Conservation (phyloP, 2,329 filamentous ascomycete species). For the Rosellinia necatrix region DNA sequence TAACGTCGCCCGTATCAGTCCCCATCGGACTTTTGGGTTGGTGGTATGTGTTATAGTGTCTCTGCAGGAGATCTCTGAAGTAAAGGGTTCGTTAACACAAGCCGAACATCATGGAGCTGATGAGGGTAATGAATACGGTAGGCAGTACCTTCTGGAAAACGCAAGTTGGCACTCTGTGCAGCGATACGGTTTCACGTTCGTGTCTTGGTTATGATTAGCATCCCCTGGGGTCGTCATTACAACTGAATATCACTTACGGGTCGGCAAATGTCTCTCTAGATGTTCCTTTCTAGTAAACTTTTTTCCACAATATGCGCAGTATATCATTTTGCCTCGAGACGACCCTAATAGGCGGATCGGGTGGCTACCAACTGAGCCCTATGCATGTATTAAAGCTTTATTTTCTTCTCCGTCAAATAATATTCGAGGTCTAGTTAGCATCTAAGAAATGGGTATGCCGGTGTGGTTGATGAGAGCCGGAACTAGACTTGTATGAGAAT, state of each 20-base stretch:
- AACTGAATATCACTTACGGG: conserved; percentile 46
- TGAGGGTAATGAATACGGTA: background rate
- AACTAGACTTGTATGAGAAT: too few relatives aligned
- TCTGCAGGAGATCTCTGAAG: conserved; percentile 54
- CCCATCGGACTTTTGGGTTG: conserved; percentile 54
- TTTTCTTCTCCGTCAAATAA: too few relatives aligned
- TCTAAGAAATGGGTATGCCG: too few relatives aligned
- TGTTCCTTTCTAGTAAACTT: conserved; percentile 61
- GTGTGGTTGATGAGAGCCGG: too few relatives aligned
- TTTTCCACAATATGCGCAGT: conserved; percentile 59
- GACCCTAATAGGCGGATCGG: conserved; percentile 12
- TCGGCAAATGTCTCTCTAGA: conserved; percentile 59
- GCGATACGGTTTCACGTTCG: conserved; percentile 58
- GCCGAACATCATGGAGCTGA: too few relatives aligned
- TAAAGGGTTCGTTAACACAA: conserved; percentile 5
- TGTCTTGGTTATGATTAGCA: conserved; percentile 46
- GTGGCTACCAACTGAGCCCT: background rate
- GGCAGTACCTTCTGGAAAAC: conserved; percentile 54
- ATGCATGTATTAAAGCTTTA: too few relatives aligned
- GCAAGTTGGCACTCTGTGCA: conserved; percentile 55
- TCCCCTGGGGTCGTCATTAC: background rate
- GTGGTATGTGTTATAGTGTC: conserved; percentile 58
- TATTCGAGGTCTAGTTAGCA: too few relatives aligned
- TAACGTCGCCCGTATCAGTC: conserved; percentile 48
- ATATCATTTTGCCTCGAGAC: conserved; percentile 43